phyloP scores from a whole-genome alignment of 345 rosid species.

The Zanthoxylum bungeanum region DNA sequence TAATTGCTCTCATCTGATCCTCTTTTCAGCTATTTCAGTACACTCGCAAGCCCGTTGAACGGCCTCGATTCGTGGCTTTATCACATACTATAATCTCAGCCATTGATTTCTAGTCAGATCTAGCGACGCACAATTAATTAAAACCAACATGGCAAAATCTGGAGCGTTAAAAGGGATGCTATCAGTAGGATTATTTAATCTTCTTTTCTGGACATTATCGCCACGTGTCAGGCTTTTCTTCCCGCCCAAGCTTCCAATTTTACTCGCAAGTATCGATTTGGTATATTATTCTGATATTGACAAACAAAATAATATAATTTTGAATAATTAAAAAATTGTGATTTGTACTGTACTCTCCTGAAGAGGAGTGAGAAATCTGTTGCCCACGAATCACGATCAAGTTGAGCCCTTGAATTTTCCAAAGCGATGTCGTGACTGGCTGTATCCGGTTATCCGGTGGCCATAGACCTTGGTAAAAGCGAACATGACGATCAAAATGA shows the following conservation, averaged over 20 bases:
- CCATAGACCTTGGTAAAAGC: conserved; percentile 45
- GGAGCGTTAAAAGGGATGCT: conserved; percentile 26
- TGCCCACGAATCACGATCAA: conserved; percentile 63
- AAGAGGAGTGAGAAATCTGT: conserved; percentile 34
- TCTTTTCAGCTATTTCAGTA: conserved; percentile 59
- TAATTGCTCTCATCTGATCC: conserved; percentile 51
- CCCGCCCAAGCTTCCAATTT: conserved; percentile 43
- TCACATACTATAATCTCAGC: conserved; percentile 34
- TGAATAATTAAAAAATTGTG: conserved; percentile 6
- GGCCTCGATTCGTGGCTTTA: conserved; percentile 53
- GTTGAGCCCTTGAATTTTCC: conserved; percentile 29
- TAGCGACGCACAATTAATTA: conserved; percentile 29
- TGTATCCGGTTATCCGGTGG: conserved; percentile 41
- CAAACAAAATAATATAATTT: conserved; percentile 7
- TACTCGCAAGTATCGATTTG: conserved; percentile 36
- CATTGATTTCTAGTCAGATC: conserved; percentile 42
- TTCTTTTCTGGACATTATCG: conserved; percentile 24
- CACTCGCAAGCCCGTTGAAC: conserved; percentile 52
- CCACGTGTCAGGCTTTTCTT: conserved; percentile 72
- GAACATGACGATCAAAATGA: conserved; percentile 49
- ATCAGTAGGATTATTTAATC: conserved; percentile 15
- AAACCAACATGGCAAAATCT: conserved; percentile 64
- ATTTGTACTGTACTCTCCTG: conserved; percentile 14
- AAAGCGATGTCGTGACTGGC: conserved; percentile 54
- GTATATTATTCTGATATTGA: conserved; percentile 26